Evolutionary conservation across 768 basidiomycete genomes (phyloP).

Genomic region (Phylloporus scabripes): DNA sequence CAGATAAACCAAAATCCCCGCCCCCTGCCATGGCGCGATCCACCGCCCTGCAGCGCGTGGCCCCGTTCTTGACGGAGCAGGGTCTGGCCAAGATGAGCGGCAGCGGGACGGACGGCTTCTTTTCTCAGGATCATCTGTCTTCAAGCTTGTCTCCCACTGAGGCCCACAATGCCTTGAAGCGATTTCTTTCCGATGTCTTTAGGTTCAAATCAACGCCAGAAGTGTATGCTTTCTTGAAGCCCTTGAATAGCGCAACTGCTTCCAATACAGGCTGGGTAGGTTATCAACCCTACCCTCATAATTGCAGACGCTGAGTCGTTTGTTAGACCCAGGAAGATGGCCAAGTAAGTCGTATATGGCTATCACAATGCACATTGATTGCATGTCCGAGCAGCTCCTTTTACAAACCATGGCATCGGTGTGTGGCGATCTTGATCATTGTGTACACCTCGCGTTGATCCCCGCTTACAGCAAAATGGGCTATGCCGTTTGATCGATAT

Average conservation of each 20-base stretch:
- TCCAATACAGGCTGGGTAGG: conserved; percentile 41
- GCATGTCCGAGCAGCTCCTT: conserved; percentile 31
- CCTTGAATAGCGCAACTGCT: conserved; percentile 35
- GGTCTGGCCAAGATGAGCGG: conserved; percentile 42
- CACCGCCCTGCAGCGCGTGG: conserved; percentile 25
- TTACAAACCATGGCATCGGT: conserved; percentile 37
- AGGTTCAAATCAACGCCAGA: conserved; percentile 38
- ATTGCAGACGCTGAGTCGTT: neutral
- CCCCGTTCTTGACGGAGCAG: conserved; percentile 41
- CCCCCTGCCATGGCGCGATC: conserved; percentile 8
- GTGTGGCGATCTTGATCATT: neutral
- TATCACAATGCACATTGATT: conserved; percentile 4
- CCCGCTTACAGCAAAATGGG: conserved; percentile 40
- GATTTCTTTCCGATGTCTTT: conserved; percentile 40
- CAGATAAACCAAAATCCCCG: neutral
- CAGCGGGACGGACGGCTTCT: conserved; percentile 41
- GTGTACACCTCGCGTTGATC: neutral
- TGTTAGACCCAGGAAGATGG: conserved; percentile 44
- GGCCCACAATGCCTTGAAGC: conserved; percentile 41
- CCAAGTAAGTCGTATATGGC: conserved; percentile 35
- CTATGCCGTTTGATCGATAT: conserved; percentile 47
- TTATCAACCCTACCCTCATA: neutral
- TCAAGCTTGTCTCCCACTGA: conserved; percentile 41
- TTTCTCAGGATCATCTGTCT: conserved; percentile 27
- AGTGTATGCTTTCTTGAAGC: conserved; percentile 41